Evolutionary conservation across 257 asterid species (phyloP).

Genomic region (Solanum virginianum): DNA sequence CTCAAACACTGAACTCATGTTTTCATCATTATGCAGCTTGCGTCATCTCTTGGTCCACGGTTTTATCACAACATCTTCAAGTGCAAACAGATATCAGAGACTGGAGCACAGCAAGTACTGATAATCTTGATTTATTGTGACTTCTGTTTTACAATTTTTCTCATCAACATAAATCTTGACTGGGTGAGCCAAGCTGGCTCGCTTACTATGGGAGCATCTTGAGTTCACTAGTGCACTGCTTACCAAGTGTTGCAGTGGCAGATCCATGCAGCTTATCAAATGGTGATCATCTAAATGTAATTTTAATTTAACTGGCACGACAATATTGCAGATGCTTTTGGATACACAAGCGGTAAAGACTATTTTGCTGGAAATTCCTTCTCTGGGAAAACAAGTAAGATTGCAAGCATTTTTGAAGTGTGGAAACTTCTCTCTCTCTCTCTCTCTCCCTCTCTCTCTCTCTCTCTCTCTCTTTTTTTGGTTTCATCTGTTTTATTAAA

Average conservation of each 20-base stretch:
- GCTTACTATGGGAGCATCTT: not conserved
- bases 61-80: slow-evolving; percentile 84
- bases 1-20: not conserved
- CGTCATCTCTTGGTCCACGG: slow-evolving; percentile 92
- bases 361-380: slow-evolving; percentile 85
- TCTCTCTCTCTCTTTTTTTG: not conserved
- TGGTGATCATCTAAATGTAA: not conserved
- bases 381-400: slow-evolving; percentile 82
- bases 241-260: not conserved
- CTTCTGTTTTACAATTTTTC: not conserved
- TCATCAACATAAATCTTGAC: not conserved
- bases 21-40: slow-evolving; percentile 49
- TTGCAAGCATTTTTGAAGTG: not conserved
- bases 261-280: not conserved
- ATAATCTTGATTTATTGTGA: not conserved
- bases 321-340: slow-evolving; percentile 73
- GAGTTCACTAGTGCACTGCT: not conserved
- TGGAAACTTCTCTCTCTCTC: not conserved
- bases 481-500: not conserved
- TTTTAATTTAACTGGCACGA: not conserved
- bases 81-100: slow-evolving; percentile 97
- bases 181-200: not conserved
- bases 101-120: slow-evolving; percentile 91
- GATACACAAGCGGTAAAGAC: slow-evolving; percentile 98
- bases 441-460: not conserved